phyloP scores from a whole-genome alignment of 2,329 filamentous ascomycete genomes.

The Diaporthe ilicicola region DNA sequence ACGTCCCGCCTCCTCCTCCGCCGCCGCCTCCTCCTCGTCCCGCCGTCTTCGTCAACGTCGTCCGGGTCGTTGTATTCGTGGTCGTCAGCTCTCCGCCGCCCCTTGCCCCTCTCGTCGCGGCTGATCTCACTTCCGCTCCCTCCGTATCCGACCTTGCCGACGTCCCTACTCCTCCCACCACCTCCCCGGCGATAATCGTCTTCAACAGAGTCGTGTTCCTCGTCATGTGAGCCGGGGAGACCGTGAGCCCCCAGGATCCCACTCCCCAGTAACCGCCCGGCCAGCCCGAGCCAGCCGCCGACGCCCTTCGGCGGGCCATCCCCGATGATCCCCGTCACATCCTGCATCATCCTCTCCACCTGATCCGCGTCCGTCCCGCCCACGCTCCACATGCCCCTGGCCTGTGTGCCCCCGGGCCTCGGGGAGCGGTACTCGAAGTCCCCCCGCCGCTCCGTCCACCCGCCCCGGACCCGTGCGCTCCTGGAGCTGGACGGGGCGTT shows the following conservation, averaged over 20 bases:
- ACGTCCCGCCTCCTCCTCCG: constrained; percentile 28
- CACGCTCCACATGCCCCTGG: constrained; percentile 55
- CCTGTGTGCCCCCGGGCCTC: constrained; percentile 31
- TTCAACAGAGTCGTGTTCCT: constrained; percentile 15
- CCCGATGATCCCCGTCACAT: constrained; percentile 44
- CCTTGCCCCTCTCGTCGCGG: constrained; percentile 32
- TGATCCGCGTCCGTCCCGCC: constrained; percentile 52
- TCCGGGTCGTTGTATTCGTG: constrained; percentile 28
- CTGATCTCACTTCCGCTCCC: constrained; percentile 29
- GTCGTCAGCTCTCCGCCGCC: constrained; percentile 25
- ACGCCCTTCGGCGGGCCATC: constrained; percentile 32
- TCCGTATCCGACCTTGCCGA: constrained; percentile 21
- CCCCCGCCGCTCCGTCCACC: constrained; percentile 49
- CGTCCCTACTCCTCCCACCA: background rate
- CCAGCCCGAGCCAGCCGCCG: constrained; percentile 40
- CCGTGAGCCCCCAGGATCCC: constrained; percentile 35
- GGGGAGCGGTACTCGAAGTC: constrained; percentile 50
- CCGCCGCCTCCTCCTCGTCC: constrained; percentile 34
- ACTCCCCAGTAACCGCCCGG: constrained; percentile 40
- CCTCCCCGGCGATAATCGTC: background rate
- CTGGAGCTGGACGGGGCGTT: constrained; percentile 29
- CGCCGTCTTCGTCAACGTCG: constrained; percentile 33
- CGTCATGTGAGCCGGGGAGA: constrained; percentile 26
- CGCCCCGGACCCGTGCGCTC: background rate
- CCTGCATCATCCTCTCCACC: constrained; percentile 48